Percentiles rank a stretch among this genome's conserved stretches.
Conservation (phyloP, 768 basidiomycete genomes). For the Atractiella rhizophila region DNA sequence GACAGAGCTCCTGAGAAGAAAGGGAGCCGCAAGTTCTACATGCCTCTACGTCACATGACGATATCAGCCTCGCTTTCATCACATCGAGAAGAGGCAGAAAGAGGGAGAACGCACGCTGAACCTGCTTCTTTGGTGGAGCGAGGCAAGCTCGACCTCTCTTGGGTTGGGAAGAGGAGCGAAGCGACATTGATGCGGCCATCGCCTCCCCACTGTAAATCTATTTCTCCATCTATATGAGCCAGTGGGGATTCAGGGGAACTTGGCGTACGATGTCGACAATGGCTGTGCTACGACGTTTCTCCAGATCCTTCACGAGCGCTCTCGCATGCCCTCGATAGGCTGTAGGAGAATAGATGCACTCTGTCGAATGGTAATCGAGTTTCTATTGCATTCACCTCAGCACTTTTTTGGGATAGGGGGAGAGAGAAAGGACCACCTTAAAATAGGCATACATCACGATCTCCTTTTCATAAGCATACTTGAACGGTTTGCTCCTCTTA, state of each 20-base stretch:
- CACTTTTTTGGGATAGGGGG: not conserved
- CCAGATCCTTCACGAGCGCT: constrained; percentile 78
- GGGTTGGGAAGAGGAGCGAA: no score
- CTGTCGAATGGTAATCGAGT: constrained; percentile 93
- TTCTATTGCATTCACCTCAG: constrained; percentile 30
- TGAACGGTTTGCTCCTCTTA: constrained; percentile 94
- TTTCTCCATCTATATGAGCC: constrained; percentile 34
- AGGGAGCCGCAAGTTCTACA: constrained; percentile 86
- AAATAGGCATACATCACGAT: constrained; percentile 99
- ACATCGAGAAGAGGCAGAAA: not conserved
- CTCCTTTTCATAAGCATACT: constrained; percentile 97
- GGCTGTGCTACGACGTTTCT: constrained; percentile 73
- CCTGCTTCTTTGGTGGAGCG: not conserved
- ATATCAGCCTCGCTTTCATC: not conserved
- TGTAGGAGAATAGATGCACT: constrained; percentile 96
- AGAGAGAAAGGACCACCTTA: constrained; percentile 21
- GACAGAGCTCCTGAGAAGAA: constrained; percentile 87
- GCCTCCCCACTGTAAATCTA: constrained; percentile 18
- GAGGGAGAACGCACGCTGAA: constrained; percentile 8
- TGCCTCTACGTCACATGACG: constrained; percentile 33
- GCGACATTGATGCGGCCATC: constrained; percentile 13
- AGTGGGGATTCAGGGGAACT: not conserved
- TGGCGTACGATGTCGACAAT: constrained; percentile 94
- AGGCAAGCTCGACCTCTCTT: no score
- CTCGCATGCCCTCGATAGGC: constrained; percentile 94